A percentile compares a stretch with the other conserved stretches of the same genome.
phyloP scores from a whole-genome alignment of 768 basidiomycete species.

The Neoboletus magnificus region DNA sequence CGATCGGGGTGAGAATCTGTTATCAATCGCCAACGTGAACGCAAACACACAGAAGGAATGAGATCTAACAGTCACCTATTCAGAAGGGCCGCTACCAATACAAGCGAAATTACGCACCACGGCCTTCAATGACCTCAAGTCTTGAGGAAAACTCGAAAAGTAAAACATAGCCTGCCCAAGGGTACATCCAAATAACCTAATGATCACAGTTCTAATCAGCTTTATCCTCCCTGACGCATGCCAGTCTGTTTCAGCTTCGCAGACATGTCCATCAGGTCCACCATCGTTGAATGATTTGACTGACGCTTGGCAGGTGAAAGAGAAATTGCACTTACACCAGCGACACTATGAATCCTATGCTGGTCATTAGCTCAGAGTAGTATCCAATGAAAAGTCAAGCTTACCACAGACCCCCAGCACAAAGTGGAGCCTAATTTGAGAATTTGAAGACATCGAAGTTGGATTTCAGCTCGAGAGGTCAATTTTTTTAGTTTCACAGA shows the following conservation, averaged over 20 bases:
- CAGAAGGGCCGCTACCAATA: not conserved
- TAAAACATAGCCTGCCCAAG: constrained; percentile 9
- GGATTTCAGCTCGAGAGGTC: not conserved
- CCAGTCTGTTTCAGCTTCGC: not conserved
- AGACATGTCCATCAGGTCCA: not conserved
- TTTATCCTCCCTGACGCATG: not conserved
- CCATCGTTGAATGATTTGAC: not conserved
- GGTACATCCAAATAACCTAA: constrained; percentile 10
- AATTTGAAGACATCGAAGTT: not conserved
- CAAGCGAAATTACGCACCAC: not conserved
- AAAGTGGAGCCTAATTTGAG: not conserved
- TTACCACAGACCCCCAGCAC: constrained; percentile 1
- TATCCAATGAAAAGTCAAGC: not conserved
- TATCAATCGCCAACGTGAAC: not conserved
- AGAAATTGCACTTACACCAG: not conserved
- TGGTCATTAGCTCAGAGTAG: not conserved
- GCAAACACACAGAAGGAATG: not conserved
- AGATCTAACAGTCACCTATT: not conserved
- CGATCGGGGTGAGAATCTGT: not conserved
- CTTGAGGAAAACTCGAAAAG: constrained; percentile 3
- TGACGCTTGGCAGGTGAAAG: not conserved
- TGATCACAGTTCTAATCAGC: not conserved
- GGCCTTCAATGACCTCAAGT: constrained; percentile 1
- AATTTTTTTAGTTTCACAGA: not conserved
- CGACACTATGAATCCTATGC: constrained; percentile 1